phyloP scores from a whole-genome alignment of 441 rosid species.

The Mallotus japonicus region DNA sequence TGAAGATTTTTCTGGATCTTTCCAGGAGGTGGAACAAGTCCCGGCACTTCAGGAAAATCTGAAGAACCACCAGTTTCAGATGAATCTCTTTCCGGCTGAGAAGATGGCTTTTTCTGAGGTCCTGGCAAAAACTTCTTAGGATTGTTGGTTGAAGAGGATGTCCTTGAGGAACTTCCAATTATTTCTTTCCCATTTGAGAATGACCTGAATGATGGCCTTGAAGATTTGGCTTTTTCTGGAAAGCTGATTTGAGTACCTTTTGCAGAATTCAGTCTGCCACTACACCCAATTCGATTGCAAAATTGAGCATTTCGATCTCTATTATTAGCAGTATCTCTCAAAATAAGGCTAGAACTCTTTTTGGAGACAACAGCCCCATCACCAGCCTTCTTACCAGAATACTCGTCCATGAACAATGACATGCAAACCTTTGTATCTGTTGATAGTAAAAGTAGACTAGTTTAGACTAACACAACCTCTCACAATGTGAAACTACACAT shows the following conservation, averaged over 20 bases:
- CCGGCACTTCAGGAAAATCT: conserved; percentile 51
- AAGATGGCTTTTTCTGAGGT: conserved; percentile 42
- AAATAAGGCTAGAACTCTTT: conserved; percentile 53
- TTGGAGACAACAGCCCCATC: conserved; percentile 44
- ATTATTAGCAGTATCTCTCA: conserved; percentile 54
- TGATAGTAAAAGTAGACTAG: conserved; percentile 11
- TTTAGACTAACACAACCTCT: not conserved
- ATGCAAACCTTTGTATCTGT: conserved; percentile 30
- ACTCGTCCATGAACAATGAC: conserved; percentile 58
- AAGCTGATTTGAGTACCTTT: conserved; percentile 46
- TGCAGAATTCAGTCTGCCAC: conserved; percentile 52
- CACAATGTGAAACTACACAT: not conserved
- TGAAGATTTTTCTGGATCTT: conserved; percentile 42
- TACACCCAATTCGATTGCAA: conserved; percentile 66
- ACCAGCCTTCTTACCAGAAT: conserved; percentile 58
- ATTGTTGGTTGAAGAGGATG: conserved; percentile 34
- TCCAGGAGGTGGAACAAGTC: conserved; percentile 34
- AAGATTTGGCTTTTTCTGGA: conserved; percentile 55
- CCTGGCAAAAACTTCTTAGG: conserved; percentile 39
- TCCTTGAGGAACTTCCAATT: conserved; percentile 66
- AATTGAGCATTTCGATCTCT: conserved; percentile 55
- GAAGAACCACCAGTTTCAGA: conserved; percentile 60
- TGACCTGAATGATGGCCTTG: conserved; percentile 44
- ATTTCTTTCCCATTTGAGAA: conserved; percentile 64
- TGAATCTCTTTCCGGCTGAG: conserved; percentile 53